Conservation (phyloP, 352 stramenopile species). For the Globisporangium uncinulatum region DNA sequence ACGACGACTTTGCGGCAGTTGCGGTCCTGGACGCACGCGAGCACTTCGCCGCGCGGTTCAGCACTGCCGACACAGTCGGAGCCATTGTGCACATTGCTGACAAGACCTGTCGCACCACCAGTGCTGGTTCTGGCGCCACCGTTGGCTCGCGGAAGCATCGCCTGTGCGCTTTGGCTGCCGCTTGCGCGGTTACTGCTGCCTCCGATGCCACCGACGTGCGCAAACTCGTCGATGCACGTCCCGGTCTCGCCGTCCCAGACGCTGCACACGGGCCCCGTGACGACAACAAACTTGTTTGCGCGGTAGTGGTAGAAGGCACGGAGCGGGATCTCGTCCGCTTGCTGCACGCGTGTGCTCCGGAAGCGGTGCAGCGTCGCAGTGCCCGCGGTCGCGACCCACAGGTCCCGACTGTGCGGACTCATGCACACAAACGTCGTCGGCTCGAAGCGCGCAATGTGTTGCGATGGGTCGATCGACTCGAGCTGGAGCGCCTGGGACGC, state of each 20-base stretch:
- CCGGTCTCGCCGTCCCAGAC: conserved; percentile 68
- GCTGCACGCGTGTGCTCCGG: conserved; percentile 47
- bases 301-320: conserved; percentile 68
- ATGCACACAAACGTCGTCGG: conserved; percentile 53
- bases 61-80: conserved; percentile 8
- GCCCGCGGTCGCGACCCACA: conserved; percentile 46
- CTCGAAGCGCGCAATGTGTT: conserved; percentile 49
- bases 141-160: background rate
- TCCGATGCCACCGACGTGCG: conserved; percentile 26
- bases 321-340: conserved; percentile 65
- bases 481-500: conserved; percentile 55
- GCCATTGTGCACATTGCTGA: conserved; percentile 14
- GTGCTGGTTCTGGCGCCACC: background rate
- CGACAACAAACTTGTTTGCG: conserved; percentile 61
- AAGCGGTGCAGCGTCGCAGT: conserved; percentile 54
- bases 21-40: conserved; percentile 44
- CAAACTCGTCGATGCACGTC: conserved; percentile 49
- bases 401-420: conserved; percentile 44
- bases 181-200: background rate
- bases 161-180: background rate
- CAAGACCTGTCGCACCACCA: background rate
- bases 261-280: conserved; percentile 52
- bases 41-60: conserved; percentile 32
- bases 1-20: conserved; percentile 62
- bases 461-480: conserved; percentile 53